Evolutionary conservation across 2,329 filamentous ascomycete species (phyloP), one percentile per base, ranked within the genome.

Genomic region (Monosporascus sp.): DNA sequence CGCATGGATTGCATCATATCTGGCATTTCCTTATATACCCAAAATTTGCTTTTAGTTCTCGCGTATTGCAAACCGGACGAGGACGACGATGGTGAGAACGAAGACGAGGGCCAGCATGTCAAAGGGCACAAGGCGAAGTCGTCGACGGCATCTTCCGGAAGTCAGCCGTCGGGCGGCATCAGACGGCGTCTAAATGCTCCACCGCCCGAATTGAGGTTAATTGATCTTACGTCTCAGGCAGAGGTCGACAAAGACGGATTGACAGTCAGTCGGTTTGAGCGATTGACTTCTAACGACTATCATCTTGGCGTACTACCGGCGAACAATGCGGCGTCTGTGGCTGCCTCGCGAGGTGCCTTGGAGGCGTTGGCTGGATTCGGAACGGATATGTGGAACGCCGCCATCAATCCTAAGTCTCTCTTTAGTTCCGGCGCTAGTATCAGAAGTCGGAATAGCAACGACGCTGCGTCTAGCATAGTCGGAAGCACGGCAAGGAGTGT

Each of bases 1-100:
- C 89, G 91, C 66, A 96, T 94, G 73, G 94, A 99, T 75, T 97
- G 94, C 78, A 91, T 96, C 70, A 91, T 99, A 77, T 96, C 94
- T 68, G 94, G 94, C 65, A 88, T 99, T 72, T 95, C 93, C 60
- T 80, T 99, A 72, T 97, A 97, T 84, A 96, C 91, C 68, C 90
- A 91, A 68, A 94, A 84, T 67, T 79, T 96, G 62, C 80, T 99
- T 71, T 82, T 96, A 64, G 88, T 97, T 65, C 87, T 99, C 74
- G 92, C 92, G 67, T 97, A 95, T 73, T 86, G 91, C 65, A 86
- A 86, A 56, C 83, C 86, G 38, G 88, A 91, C 8, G 81, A 88
- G n/a, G 81, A 85, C 16, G 80, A 86, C 9, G 72, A 79, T 7
- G 73, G 74, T 2, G 24, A 26, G 1, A 68, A 71, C 4, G 69